Evolutionary conservation across 805 yeast genomes (phyloP), one percentile per base, ranked within the genome.

Genomic region (Wickerhamomyces sydowiorum): DNA sequence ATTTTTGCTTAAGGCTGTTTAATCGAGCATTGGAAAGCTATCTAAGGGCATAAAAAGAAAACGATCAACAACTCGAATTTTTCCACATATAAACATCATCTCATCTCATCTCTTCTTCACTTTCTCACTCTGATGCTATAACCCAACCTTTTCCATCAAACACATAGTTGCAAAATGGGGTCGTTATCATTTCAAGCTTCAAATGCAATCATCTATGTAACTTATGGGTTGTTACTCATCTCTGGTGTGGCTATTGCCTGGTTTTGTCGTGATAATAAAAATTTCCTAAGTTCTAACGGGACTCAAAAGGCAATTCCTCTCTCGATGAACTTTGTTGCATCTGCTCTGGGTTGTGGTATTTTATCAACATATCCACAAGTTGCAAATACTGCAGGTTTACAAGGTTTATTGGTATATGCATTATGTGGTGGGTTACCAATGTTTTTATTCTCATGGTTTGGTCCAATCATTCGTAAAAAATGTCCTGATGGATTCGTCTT

Each of bases 321-420:
- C 52, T 85, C 96, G 2, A 69, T 90, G 46, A 90, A 90, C 61
- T 90, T 90, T 59, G 78, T 90, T 41, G 97, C 97, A 39, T 81
- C 95, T 51, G 95, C 95, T 76, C 70, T 67, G 86, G 96, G 96
- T 39, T 84, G 87, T 64, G 96, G 96, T 61, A 78, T 88, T 41
- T 66, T 90, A 29, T 76, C 93, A 10, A 85, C 96, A 0, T 90
- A 86, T 54, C 80, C 96, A 2, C 83, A 88, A 62, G 84, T 90
- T 49, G 96, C 91, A 3, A 88, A 88, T 47, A 67, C 80, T 41
- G 78, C 91, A 1, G 97, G 97, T 28, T 68, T 90, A 35, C 96
- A 89, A 52, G 96, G 96, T 3, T 69, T 90, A 37, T 57, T 90
- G 42, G 95, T 86, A 8, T 90, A 90, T 57, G 78, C 89, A 1